Evolutionary conservation across 306 rosid species (phyloP).

Genomic region (Vigna unguiculata): DNA sequence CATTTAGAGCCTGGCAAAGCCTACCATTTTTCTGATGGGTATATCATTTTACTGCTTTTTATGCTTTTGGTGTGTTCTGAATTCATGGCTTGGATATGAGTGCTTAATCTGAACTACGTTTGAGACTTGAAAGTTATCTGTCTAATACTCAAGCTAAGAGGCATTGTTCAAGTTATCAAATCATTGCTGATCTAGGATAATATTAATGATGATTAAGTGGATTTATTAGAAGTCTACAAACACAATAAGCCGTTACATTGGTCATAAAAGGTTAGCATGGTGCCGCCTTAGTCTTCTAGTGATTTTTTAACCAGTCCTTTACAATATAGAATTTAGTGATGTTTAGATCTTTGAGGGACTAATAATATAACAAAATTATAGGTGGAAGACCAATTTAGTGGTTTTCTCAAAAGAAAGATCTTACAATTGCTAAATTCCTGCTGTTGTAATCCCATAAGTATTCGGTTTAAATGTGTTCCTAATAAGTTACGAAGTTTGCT

Average conservation of each 20-base stretch:
- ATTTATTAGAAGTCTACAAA: slow-evolving; percentile 1
- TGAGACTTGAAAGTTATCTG: slow-evolving; percentile 29
- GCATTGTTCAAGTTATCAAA: not conserved
- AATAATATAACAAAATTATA: not conserved
- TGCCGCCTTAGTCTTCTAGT: not conserved
- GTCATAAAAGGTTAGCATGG: slow-evolving; percentile 6
- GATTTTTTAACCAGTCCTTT: not conserved
- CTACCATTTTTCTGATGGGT: slow-evolving; percentile 89
- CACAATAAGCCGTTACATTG: not conserved
- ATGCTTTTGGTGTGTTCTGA: slow-evolving; percentile 13
- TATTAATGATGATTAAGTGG: slow-evolving; percentile 15
- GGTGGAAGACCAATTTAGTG: not conserved
- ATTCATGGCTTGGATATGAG: not conserved
- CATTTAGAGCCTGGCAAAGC: slow-evolving; percentile 75
- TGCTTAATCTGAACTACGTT: slow-evolving; percentile 5
- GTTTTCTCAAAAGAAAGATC: slow-evolving; percentile 2
- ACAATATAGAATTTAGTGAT: not conserved
- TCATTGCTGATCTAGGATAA: slow-evolving; percentile 8
- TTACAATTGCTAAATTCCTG: slow-evolving; percentile 24
- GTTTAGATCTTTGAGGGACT: slow-evolving; percentile 14
- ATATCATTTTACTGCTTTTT: slow-evolving; percentile 28
- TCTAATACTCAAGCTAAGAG: slow-evolving; percentile 13
- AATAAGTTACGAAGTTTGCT: slow-evolving; percentile 22
- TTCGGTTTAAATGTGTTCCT: not conserved
- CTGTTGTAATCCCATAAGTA: slow-evolving; percentile 10